Evolutionary conservation across 257 asterid genomes (phyloP).

Genomic region (Anisodus acutangulus): DNA sequence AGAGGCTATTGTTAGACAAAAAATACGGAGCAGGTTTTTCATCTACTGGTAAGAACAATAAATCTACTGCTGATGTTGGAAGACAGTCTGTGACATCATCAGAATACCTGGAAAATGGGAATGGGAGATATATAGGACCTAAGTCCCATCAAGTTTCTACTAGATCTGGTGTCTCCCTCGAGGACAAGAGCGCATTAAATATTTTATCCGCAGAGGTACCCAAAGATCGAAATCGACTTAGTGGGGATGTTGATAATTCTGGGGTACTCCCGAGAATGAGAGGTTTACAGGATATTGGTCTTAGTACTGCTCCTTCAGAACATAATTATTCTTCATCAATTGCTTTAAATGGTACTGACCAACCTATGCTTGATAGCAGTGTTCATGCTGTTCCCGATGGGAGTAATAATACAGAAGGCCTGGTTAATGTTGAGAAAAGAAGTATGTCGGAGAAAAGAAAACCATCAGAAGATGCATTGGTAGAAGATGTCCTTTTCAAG

Average conservation of each 20-base stretch:
- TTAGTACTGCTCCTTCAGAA: constrained; percentile 58
- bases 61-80: constrained; percentile 52
- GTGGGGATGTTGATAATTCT: constrained; percentile 68
- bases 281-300: constrained; percentile 88
- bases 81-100: constrained; percentile 43
- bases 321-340: constrained; percentile 47
- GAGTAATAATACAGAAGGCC: constrained; percentile 37
- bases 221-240: constrained; percentile 54
- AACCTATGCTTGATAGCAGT: constrained; percentile 33
- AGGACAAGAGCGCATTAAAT: constrained; percentile 50
- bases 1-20: constrained; percentile 71
- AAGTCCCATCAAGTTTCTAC: constrained; percentile 48
- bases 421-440: constrained; percentile 30
- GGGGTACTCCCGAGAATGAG: constrained; percentile 69
- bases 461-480: constrained; percentile 36
- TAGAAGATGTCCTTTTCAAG: constrained; percentile 46
- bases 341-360: constrained; percentile 39
- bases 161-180: constrained; percentile 47
- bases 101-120: constrained; percentile 50
- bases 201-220: constrained; percentile 40
- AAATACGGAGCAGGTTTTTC: constrained; percentile 67
- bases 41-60: constrained; percentile 49
- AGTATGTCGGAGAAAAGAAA: constrained; percentile 39
- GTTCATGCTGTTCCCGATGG: constrained; percentile 31
- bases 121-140: constrained; percentile 42